Evolutionary conservation across 257 asterid species (phyloP).

Genomic region (Pogostemon cablin): DNA sequence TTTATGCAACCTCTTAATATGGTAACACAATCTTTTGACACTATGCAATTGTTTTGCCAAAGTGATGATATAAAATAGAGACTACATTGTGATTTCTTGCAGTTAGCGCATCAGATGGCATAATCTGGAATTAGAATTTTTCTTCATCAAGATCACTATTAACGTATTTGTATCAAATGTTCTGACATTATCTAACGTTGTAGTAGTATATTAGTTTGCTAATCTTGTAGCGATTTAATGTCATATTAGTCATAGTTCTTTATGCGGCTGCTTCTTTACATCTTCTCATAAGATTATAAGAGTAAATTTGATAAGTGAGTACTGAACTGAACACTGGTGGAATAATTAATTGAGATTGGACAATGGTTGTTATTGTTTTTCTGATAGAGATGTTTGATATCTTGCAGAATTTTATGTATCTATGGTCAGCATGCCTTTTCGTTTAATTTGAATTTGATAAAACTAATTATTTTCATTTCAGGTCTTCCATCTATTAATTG

Average conservation of each 20-base stretch:
- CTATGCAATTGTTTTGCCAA: constrained; percentile 19
- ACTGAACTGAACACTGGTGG: neutral
- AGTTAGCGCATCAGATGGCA: neutral
- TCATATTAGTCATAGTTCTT: neutral
- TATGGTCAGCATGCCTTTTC: neutral
- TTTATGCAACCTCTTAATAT: constrained; percentile 12
- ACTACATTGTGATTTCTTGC: neutral
- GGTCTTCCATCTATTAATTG: constrained; percentile 95
- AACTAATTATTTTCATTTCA: constrained; percentile 48
- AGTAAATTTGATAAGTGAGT: neutral
- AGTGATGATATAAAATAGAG: neutral
- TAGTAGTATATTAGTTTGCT: neutral
- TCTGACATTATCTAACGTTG: neutral
- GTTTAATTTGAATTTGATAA: constrained; percentile 31
- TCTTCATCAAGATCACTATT: constrained; percentile 12
- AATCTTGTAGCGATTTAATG: constrained; percentile 14
- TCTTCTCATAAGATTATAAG: neutral
- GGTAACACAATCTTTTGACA: constrained; percentile 22
- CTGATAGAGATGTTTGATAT: constrained; percentile 21
- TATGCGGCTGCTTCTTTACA: neutral
- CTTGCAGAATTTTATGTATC: constrained; percentile 4
- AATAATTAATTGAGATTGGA: neutral
- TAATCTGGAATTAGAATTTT: constrained; percentile 3
- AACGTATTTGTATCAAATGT: neutral
- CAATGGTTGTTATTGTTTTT: constrained; percentile 12